Percentiles rank a stretch among this genome's conserved stretches.
Conservation (phyloP, 2,329 filamentous ascomycete genomes). For the Gremmenia infestans region DNA sequence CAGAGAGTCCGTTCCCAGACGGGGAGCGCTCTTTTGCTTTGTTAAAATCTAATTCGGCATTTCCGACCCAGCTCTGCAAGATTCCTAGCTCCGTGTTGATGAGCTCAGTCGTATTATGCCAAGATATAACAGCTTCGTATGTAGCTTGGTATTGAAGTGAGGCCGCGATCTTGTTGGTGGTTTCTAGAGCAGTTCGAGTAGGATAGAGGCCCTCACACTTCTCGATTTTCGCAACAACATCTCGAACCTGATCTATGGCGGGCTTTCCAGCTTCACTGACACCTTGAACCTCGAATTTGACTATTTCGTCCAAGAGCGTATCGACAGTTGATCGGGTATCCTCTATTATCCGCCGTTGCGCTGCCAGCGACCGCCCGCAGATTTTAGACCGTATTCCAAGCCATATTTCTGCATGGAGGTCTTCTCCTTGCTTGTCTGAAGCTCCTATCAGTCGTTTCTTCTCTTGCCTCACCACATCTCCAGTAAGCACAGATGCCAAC, state of each 20-base stretch:
- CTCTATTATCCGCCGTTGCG: conserved; percentile 84
- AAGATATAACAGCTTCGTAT: conserved; percentile 84
- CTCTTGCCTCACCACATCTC: conserved; percentile 95
- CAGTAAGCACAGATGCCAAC: conserved; percentile 90
- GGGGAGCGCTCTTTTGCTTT: conserved; percentile 66
- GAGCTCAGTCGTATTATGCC: conserved; percentile 94
- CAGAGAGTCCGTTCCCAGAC: conserved; percentile 67
- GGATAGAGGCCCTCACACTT: conserved; percentile 83
- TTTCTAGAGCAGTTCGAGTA: conserved; percentile 67
- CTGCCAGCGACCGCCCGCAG: conserved; percentile 76
- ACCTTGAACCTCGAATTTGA: conserved; percentile 90
- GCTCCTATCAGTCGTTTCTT: conserved; percentile 91
- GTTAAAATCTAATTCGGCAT: conserved; percentile 87
- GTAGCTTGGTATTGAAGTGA: conserved; percentile 76
- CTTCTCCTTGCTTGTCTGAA: conserved; percentile 54
- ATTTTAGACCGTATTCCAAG: conserved; percentile 78
- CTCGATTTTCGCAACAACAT: conserved; percentile 86
- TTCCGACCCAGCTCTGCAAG: conserved; percentile 93
- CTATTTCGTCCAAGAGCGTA: conserved; percentile 76
- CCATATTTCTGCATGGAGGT: conserved; percentile 75
- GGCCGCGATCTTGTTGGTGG: conserved; percentile 69
- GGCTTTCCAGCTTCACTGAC: conserved; percentile 84
- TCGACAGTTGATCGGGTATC: conserved; percentile 73
- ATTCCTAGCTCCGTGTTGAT: conserved; percentile 94
- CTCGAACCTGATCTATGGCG: conserved; percentile 80